Evolutionary conservation across 2,329 filamentous ascomycete genomes (phyloP).

Genomic region (Colletotrichum echinochloae): DNA sequence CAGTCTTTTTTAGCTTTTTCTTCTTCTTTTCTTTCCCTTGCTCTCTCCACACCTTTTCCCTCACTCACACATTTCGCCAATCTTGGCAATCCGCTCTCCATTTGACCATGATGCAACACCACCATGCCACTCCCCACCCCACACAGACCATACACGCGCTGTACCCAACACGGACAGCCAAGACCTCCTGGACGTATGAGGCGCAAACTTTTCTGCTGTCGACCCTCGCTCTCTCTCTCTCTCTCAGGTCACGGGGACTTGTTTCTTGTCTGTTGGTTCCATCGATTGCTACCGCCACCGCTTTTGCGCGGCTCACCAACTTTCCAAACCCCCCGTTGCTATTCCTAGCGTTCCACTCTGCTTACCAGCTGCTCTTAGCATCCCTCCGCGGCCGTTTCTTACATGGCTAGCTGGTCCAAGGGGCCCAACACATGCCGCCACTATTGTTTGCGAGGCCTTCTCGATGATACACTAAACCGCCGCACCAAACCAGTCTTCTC

Average conservation of each 20-base stretch:
- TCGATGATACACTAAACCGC: background rate
- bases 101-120: constrained; percentile 13
- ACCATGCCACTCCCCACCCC: background rate
- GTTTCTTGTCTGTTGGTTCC: constrained; percentile 5
- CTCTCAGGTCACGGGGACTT: background rate
- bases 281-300: background rate
- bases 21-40: background rate
- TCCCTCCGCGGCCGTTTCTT: constrained; percentile 19
- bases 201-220: constrained; percentile 11
- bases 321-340: constrained; percentile 25
- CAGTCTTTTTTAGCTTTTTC: background rate
- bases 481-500: background rate
- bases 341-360: constrained; percentile 35
- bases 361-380: constrained; percentile 15
- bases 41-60: background rate
- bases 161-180: constrained; percentile 37
- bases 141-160: constrained; percentile 11
- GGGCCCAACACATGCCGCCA: background rate
- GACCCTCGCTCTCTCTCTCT: background rate
- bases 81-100: background rate
- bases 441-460: background rate
- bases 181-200: constrained; percentile 27
- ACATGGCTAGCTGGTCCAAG: constrained; percentile 24
- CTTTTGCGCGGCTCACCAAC: constrained; percentile 1
- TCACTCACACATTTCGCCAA: background rate